These are phyloP conservation scores for Peronosclerospora sorghi DNA, from an alignment of 352 stramenopile species.

Conservation along the genomic window DNA sequence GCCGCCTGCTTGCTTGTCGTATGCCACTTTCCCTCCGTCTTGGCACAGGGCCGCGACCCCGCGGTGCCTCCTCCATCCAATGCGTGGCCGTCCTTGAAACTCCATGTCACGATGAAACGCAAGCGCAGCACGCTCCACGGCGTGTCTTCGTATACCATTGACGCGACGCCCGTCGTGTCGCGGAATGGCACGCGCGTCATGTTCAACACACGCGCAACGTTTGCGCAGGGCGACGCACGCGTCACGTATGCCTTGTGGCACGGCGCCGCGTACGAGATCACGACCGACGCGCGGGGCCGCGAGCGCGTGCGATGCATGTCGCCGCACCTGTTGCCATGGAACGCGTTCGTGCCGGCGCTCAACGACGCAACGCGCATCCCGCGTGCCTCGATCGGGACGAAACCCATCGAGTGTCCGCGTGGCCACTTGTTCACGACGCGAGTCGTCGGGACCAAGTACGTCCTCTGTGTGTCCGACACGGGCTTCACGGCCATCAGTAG, in stretches of 20 bases:
- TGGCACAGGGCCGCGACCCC: no score
- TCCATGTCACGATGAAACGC: constrained; percentile 22
- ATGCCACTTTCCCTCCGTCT: no score
- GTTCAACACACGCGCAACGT: constrained; percentile 18
- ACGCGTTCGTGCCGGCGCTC: constrained; percentile 18
- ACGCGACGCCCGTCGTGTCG: constrained; percentile 14
- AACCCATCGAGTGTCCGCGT: constrained; percentile 13
- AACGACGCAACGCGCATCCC: constrained; percentile 12
- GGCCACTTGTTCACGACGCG: constrained; percentile 24
- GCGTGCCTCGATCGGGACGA: constrained; percentile 7
- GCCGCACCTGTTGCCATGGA: constrained; percentile 9
- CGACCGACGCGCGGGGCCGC: not conserved
- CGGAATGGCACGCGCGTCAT: constrained; percentile 3
- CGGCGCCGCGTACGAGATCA: constrained; percentile 15
- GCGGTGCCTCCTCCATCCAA: no score
- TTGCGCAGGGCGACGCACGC: constrained; percentile 2
- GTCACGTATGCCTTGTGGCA: constrained; percentile 19
- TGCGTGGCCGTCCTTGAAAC: constrained; percentile 16
- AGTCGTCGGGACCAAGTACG: constrained; percentile 16
- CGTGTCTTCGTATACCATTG: constrained; percentile 17
- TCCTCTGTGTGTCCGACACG: constrained; percentile 16
- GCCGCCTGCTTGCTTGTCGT: no score
- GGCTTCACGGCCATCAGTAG: constrained; percentile 24
- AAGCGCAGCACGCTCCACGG: constrained; percentile 16
- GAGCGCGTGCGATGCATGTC: constrained; percentile 15